Percentiles rank a stretch among this genome's conserved stretches.
Evolutionary conservation across 208 protist species (phyloP).

Genomic region (Crithidia fasciculata): DNA sequence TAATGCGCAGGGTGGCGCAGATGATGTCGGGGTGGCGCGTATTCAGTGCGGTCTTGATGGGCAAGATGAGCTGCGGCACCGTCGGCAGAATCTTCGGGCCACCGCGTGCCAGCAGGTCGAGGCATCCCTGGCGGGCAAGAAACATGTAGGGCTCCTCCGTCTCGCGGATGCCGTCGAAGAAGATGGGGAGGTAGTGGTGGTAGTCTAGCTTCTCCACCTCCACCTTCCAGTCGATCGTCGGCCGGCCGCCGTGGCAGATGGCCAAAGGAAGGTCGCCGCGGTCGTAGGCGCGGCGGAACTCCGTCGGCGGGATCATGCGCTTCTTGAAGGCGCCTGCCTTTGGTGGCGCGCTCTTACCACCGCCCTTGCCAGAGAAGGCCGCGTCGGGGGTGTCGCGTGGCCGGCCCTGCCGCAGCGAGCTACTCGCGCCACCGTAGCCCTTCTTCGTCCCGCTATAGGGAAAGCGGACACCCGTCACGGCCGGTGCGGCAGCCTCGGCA

Average conservation of each 20-base stretch:
- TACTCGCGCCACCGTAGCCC: slow-evolving; percentile 89
- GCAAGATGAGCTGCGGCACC: slow-evolving; percentile 99
- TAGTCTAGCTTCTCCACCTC: slow-evolving; percentile 98
- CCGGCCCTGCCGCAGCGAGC: slow-evolving; percentile 87
- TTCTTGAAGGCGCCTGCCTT: slow-evolving; percentile 89
- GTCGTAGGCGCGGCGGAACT: slow-evolving; percentile 98
- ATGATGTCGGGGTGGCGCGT: slow-evolving; percentile 98
- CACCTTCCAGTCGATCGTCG: slow-evolving; percentile 97
- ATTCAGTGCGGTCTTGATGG: slow-evolving; percentile 99
- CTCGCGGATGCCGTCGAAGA: slow-evolving; percentile 99
- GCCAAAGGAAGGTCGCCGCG: slow-evolving; percentile 98
- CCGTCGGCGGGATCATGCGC: slow-evolving; percentile 88
- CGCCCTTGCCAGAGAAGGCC: slow-evolving; percentile 81
- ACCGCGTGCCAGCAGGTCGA: slow-evolving; percentile 96
- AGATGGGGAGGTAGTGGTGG: slow-evolving; percentile 99
- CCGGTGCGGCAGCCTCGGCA: slow-evolving; percentile 18
- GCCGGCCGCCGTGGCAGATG: slow-evolving; percentile 91
- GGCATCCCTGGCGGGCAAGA: slow-evolving; percentile 95
- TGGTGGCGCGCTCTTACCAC: slow-evolving; percentile 81
- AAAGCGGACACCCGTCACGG: slow-evolving; percentile 57
- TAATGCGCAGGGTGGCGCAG: slow-evolving; percentile 95
- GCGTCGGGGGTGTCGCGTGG: slow-evolving; percentile 60
- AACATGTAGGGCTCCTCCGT: slow-evolving; percentile 98
- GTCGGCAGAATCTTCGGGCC: slow-evolving; percentile 97
- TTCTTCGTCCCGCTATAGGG: slow-evolving; percentile 68